A percentile compares a stretch with the other conserved stretches of the same genome.
These are phyloP conservation scores for Lyophyllum shimeji DNA, from an alignment of 768 basidiomycete genomes.

Conservation along the genomic window DNA sequence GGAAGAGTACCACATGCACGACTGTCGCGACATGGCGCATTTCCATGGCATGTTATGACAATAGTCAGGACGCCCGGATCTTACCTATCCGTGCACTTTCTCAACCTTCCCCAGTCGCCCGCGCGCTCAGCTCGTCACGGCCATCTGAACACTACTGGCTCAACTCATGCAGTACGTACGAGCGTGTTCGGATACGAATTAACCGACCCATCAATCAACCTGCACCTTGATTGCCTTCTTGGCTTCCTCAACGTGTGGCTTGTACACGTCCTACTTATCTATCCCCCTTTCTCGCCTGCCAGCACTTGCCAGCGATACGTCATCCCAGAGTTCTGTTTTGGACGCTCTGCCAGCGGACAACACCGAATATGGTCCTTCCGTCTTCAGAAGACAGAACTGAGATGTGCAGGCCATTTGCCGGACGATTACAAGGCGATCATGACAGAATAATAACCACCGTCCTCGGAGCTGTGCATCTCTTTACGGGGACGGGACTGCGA, in stretches of 20 bases:
- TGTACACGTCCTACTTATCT: neutral
- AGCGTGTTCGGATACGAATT: neutral
- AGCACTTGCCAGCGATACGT: neutral
- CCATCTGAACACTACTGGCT: neutral
- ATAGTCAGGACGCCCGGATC: neutral
- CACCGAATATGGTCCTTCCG: neutral
- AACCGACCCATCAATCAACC: neutral
- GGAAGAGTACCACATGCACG: neutral
- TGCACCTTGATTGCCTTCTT: neutral
- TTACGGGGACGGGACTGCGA: neutral
- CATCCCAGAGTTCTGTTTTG: neutral
- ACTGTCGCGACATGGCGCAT: neutral
- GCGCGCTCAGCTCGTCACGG: neutral
- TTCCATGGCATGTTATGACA: neutral
- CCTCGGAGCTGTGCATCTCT: neutral
- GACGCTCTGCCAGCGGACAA: too few relatives aligned
- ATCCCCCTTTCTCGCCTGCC: neutral
- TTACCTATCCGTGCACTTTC: neutral
- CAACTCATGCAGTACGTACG: neutral
- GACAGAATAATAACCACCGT: neutral
- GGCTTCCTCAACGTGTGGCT: neutral
- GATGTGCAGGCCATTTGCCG: neutral
- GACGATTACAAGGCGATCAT: neutral
- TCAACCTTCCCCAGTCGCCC: neutral
- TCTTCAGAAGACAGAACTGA: neutral